These are phyloP conservation scores for Priceomyces carsonii DNA, from an alignment of 805 yeast species.

Conservation along the genomic window DNA sequence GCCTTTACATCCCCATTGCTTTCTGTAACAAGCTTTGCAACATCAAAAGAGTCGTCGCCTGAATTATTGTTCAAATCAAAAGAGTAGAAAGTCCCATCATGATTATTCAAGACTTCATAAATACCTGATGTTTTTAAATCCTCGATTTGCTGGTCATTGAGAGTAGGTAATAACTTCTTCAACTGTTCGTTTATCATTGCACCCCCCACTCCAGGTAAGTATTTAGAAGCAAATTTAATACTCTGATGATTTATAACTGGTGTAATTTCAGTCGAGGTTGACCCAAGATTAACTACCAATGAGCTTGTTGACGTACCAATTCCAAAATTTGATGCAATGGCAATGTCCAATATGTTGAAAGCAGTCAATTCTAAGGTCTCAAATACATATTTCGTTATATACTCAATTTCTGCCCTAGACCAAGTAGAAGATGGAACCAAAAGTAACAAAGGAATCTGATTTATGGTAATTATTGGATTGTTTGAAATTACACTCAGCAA, in stretches of 20 bases:
- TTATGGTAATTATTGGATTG: slow-evolving; percentile 49
- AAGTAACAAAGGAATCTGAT: slow-evolving; percentile 70
- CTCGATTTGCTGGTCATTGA: slow-evolving; percentile 62
- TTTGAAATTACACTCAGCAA: slow-evolving; percentile 38
- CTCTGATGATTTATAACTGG: slow-evolving; percentile 78
- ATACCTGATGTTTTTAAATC: slow-evolving; percentile 71
- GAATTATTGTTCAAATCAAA: slow-evolving; percentile 43
- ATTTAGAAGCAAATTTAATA: slow-evolving; percentile 52
- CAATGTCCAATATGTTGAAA: slow-evolving; percentile 64
- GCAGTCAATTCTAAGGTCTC: slow-evolving; percentile 74
- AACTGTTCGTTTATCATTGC: slow-evolving; percentile 57
- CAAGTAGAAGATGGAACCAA: slow-evolving; percentile 63
- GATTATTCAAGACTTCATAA: slow-evolving; percentile 76
- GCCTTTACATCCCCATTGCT: slow-evolving; percentile 61
- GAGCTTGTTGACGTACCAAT: slow-evolving; percentile 65
- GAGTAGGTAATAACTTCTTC: slow-evolving; percentile 54
- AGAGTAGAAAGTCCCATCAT: slow-evolving; percentile 65
- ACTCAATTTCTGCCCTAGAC: slow-evolving; percentile 68
- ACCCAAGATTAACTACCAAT: slow-evolving; percentile 79
- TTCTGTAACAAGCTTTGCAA: slow-evolving; percentile 84
- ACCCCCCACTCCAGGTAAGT: slow-evolving; percentile 62
- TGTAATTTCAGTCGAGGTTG: slow-evolving; percentile 68
- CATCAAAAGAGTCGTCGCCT: slow-evolving; percentile 80
- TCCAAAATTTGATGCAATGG: slow-evolving; percentile 74
- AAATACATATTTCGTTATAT: slow-evolving; percentile 70